Evolutionary conservation across 2,329 filamentous ascomycete genomes (phyloP).

Genomic region (Alternaria longipes): DNA sequence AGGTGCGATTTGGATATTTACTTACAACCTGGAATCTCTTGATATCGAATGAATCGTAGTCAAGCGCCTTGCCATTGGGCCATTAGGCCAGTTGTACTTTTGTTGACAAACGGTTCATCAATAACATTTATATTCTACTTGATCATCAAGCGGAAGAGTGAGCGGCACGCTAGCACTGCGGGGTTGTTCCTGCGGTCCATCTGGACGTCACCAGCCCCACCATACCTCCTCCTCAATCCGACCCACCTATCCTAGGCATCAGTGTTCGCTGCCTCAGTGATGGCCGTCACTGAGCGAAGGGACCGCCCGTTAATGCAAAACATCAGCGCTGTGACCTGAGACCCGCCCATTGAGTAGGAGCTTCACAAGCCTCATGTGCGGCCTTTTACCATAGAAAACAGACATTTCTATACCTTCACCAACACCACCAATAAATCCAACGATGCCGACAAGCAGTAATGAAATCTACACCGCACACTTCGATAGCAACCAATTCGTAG

Average conservation of each 20-base stretch:
- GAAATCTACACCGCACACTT: conserved; percentile 33
- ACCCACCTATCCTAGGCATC: conserved; percentile 13
- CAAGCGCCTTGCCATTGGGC: conserved; percentile 67
- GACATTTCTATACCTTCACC: neutral
- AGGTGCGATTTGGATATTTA: neutral
- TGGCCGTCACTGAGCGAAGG: conserved; percentile 1
- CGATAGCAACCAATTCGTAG: conserved; percentile 39
- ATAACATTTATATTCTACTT: too few relatives aligned
- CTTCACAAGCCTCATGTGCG: neutral
- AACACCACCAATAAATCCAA: conserved; percentile 14
- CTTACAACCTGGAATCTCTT: conserved; percentile 44
- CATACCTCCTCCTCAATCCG: conserved; percentile 10
- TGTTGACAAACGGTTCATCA: neutral
- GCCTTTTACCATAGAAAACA: neutral
- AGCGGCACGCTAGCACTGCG: neutral
- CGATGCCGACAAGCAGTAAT: conserved; percentile 4
- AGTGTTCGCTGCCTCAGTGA: conserved; percentile 4
- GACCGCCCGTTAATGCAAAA: too few relatives aligned
- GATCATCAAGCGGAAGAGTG: too few relatives aligned
- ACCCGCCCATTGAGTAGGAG: neutral
- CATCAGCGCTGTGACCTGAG: neutral
- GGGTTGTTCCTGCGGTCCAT: neutral
- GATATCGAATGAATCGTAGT: conserved; percentile 57
- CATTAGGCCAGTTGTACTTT: conserved; percentile 44
- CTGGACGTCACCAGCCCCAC: conserved; percentile 16